Conservation (phyloP, 805 yeast species). For the Candida coquimbonensis region DNA sequence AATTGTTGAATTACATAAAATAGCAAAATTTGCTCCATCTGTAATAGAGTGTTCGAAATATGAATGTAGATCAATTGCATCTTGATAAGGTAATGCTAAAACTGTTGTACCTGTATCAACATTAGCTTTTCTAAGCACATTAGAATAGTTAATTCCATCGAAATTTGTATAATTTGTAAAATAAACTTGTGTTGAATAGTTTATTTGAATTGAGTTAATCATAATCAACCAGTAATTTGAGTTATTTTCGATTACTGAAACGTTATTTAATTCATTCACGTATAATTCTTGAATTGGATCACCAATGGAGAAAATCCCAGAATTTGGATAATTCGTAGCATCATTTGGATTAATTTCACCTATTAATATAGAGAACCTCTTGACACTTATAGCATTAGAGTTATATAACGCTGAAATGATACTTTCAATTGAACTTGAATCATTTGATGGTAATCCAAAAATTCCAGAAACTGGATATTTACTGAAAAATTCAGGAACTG, state of each 20-base stretch:
- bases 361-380: constrained; percentile 39
- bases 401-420: constrained; percentile 33
- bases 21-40: constrained; percentile 59
- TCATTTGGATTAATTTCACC: constrained; percentile 26
- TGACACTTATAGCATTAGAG: constrained; percentile 27
- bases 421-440: constrained; percentile 30
- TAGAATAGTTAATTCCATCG: constrained; percentile 6
- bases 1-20: constrained; percentile 45
- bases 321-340: constrained; percentile 17
- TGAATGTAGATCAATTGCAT: constrained; percentile 48
- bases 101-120: constrained; percentile 67
- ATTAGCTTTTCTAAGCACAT: constrained; percentile 34
- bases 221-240: constrained; percentile 47
- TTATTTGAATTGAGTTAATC: constrained; percentile 32
- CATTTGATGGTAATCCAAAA: constrained; percentile 48
- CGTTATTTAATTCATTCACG: constrained; percentile 35
- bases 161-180: constrained; percentile 23
- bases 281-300: constrained; percentile 30
- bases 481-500: constrained; percentile 47
- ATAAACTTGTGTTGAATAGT: constrained; percentile 23
- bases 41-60: constrained; percentile 42
- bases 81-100: constrained; percentile 45
- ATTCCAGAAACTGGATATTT: constrained; percentile 52
- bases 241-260: constrained; percentile 28
- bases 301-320: constrained; percentile 41